These are phyloP conservation scores for Dactylella cylindrospora DNA, from an alignment of 2,329 filamentous ascomycete species.

Conservation along the genomic window DNA sequence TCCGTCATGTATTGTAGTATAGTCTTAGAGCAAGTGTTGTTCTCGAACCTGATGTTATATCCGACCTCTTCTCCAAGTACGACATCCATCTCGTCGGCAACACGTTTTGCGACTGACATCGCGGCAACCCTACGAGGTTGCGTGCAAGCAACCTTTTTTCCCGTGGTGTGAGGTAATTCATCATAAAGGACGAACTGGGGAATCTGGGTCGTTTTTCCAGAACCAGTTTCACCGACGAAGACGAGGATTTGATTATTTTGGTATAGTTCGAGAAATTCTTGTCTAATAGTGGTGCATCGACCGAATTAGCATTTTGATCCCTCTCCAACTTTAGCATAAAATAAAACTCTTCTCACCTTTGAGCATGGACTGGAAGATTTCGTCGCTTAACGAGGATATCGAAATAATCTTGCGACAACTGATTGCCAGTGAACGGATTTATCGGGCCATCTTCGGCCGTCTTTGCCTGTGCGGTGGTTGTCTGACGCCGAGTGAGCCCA, in stretches of 20 bases:
- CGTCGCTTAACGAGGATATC: constrained; percentile 80
- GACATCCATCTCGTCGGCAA: constrained; percentile 94
- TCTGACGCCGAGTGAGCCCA: constrained; percentile 70
- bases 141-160: constrained; percentile 86
- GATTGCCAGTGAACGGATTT: constrained; percentile 80
- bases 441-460: constrained; percentile 74
- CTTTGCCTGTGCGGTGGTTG: constrained; percentile 73
- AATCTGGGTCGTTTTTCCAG: constrained; percentile 98
- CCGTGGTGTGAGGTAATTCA: constrained; percentile 80
- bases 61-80: constrained; percentile 90
- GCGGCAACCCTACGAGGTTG: constrained; percentile 96
- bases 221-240: constrained; percentile 98
- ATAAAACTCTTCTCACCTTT: constrained; percentile 62
- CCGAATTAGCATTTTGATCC: constrained; percentile 1
- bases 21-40: constrained; percentile 83
- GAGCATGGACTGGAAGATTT: constrained; percentile 86
- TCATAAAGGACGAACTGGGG: constrained; percentile 98
- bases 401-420: constrained; percentile 82
- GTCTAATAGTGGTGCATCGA: constrained; percentile 58
- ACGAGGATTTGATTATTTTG: constrained; percentile 94
- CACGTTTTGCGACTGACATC: constrained; percentile 98
- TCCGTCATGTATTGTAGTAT: constrained; percentile 99
- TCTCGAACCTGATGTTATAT: constrained; percentile 98
- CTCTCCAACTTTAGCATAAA: constrained; percentile 3
- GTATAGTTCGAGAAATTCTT: constrained; percentile 91